A percentile compares a stretch with the other conserved stretches of the same genome.
These are phyloP conservation scores for Penicillium flavigenum DNA, from an alignment of 495 filamentous ascomycete species.

Conservation along the genomic window DNA sequence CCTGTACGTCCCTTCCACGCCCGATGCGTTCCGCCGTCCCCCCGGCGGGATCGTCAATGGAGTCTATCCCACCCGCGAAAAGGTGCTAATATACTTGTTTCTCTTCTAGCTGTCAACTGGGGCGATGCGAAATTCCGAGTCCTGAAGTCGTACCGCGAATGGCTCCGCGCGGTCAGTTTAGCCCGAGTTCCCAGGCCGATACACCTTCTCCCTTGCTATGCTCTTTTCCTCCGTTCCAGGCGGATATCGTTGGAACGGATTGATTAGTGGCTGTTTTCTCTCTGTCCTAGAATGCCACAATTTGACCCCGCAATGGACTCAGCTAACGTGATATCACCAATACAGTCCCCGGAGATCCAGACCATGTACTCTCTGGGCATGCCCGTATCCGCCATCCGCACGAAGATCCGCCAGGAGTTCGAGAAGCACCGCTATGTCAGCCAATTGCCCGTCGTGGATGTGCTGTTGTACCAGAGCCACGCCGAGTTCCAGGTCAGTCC, in stretches of 20 bases:
- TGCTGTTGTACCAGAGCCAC: constrained; percentile 82
- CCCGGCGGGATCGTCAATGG: constrained; percentile 19
- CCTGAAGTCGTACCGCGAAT: constrained; percentile 83
- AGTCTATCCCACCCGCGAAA: constrained; percentile 2
- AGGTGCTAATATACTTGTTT: constrained; percentile 1
- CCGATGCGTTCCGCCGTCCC: constrained; percentile 25
- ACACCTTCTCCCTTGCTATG: constrained; percentile 13
- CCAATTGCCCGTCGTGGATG: constrained; percentile 82
- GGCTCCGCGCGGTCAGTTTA: constrained; percentile 83
- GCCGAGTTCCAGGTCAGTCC: constrained; percentile 78
- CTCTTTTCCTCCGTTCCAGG: neutral
- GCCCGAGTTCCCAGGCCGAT: constrained; percentile 11
- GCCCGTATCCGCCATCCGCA: constrained; percentile 83
- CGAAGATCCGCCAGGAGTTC: constrained; percentile 95
- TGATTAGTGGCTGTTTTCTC: neutral
- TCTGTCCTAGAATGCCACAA: neutral
- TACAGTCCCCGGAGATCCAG: constrained; percentile 91
- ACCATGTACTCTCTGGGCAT: constrained; percentile 91
- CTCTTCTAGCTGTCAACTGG: constrained; percentile 74
- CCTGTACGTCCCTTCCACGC: constrained; percentile 63
- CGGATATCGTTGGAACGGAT: neutral
- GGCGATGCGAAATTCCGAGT: constrained; percentile 79
- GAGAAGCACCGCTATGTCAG: constrained; percentile 92
- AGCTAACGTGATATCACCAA: constrained; percentile 22
- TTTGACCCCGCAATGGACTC: neutral